Conservation (phyloP, 2,329 filamentous ascomycete genomes). For the Cladobotryum protrusum region DNA sequence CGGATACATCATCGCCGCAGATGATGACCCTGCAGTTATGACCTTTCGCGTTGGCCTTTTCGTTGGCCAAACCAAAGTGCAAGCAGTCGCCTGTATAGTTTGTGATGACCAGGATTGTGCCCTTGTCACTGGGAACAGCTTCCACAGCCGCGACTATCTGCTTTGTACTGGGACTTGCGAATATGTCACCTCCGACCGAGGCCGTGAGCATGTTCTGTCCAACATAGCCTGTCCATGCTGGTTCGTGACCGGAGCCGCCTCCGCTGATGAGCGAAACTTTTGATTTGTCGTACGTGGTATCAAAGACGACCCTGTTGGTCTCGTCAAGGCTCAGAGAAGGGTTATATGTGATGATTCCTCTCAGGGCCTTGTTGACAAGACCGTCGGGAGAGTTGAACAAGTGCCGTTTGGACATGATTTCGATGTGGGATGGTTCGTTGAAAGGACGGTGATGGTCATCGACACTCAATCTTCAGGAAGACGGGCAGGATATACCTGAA, state of each 20-base stretch:
- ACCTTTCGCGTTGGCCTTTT: slow-evolving; percentile 49
- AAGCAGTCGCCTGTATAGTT: slow-evolving; percentile 61
- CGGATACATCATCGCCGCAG: slow-evolving; percentile 60
- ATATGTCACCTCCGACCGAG: slow-evolving; percentile 56
- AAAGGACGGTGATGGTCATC: background rate
- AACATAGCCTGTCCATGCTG: slow-evolving; percentile 59
- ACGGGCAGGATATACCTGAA: slow-evolving; percentile 4
- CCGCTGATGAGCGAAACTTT: slow-evolving; percentile 48
- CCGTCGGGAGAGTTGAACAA: slow-evolving; percentile 48
- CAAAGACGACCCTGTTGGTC: slow-evolving; percentile 45
- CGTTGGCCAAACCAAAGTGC: slow-evolving; percentile 55
- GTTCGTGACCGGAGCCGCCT: slow-evolving; percentile 54
- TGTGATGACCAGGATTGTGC: slow-evolving; percentile 55
- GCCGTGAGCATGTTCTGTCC: slow-evolving; percentile 56
- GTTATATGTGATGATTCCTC: slow-evolving; percentile 49
- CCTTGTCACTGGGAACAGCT: slow-evolving; percentile 46
- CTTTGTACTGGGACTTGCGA: slow-evolving; percentile 56
- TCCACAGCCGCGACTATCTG: slow-evolving; percentile 56
- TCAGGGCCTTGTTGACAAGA: slow-evolving; percentile 46
- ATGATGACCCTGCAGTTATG: slow-evolving; percentile 52
- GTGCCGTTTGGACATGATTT: slow-evolving; percentile 45
- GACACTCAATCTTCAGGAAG: background rate
- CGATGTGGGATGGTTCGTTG: background rate
- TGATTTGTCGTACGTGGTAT: slow-evolving; percentile 37
- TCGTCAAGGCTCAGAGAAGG: slow-evolving; percentile 44